A percentile compares a stretch with the other conserved stretches of the same genome.
Evolutionary conservation across 208 protist species (phyloP).

Genomic region (Acanthamoeba royreba): DNA sequence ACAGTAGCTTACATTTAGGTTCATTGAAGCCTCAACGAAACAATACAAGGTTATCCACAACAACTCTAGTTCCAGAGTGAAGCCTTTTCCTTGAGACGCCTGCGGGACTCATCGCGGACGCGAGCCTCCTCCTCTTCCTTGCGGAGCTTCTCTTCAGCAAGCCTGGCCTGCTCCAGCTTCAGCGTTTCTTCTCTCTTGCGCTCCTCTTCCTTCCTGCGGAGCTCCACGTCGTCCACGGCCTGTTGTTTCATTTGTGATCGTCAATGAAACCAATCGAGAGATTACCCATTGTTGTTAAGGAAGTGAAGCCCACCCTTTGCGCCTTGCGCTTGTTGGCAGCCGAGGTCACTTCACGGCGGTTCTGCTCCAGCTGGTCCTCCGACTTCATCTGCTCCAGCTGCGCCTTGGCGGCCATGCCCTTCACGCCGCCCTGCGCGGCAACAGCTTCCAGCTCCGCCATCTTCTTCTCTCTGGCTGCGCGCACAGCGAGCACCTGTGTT

Average conservation of each 20-base stretch:
- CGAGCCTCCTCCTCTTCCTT: background rate
- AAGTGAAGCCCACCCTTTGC: background rate
- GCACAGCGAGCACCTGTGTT: background rate
- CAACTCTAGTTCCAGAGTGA: background rate
- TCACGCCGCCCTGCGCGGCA: background rate
- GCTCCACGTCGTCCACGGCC: background rate
- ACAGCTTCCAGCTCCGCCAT: conserved; percentile 14
- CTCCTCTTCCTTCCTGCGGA: background rate
- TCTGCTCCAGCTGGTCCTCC: conserved; percentile 3
- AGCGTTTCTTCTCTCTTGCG: background rate
- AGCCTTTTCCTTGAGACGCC: background rate
- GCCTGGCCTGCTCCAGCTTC: background rate
- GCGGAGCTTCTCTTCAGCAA: background rate
- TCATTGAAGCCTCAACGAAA: too few species aligned
- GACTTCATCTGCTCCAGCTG: conserved; percentile 27
- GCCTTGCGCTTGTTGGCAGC: conserved; percentile 18
- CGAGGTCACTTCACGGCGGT: background rate
- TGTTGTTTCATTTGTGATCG: background rate
- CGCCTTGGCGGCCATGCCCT: conserved; percentile 15
- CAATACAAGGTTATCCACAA: too few species aligned
- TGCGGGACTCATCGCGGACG: background rate
- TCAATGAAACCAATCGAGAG: background rate
- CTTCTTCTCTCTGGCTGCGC: background rate
- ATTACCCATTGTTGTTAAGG: background rate
- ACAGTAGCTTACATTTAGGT: too few species aligned